Conservation (phyloP, 2,329 filamentous ascomycete genomes). For the Fusarium scirpi region DNA sequence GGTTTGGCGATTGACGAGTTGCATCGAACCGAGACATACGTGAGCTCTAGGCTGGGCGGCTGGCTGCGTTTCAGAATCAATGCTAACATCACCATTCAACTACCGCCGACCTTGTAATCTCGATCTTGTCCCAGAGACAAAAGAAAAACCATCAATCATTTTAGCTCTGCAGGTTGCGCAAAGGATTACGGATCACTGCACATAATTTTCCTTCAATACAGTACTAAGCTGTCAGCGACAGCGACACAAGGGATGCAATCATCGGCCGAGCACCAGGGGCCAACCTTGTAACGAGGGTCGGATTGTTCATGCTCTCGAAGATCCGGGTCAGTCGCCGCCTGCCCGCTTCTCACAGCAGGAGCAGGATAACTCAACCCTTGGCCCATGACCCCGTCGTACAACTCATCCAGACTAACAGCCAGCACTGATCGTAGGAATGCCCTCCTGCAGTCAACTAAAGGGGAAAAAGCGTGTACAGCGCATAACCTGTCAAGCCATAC, state of each 20-base stretch:
- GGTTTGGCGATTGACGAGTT: constrained; percentile 16
- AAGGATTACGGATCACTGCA: neutral
- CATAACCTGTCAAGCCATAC: constrained; percentile 29
- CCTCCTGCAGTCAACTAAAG: constrained; percentile 19
- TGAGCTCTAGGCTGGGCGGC: constrained; percentile 20
- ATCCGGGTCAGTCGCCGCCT: constrained; percentile 16
- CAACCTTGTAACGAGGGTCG: constrained; percentile 20
- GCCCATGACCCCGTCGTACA: constrained; percentile 14
- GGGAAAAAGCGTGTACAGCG: constrained; percentile 12
- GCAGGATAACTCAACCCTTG: constrained; percentile 8
- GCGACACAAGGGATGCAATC: constrained; percentile 27
- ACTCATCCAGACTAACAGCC: constrained; percentile 17
- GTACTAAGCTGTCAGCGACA: constrained; percentile 14
- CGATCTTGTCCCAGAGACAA: constrained; percentile 1
- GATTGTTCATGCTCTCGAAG: constrained; percentile 20
- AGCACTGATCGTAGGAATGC: constrained; percentile 20
- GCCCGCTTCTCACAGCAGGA: constrained; percentile 14
- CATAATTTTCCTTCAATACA: neutral
- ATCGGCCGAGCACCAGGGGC: constrained; percentile 22
- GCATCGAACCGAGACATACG: constrained; percentile 40
- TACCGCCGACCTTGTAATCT: constrained; percentile 24
- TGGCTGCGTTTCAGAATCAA: constrained; percentile 25
- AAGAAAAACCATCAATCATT: constrained; percentile 3
- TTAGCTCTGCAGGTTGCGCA: constrained; percentile 7
- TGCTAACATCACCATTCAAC: constrained; percentile 26